phyloP scores from a whole-genome alignment of 1,139 yeast genomes.

The Geotrichum restrictum region DNA sequence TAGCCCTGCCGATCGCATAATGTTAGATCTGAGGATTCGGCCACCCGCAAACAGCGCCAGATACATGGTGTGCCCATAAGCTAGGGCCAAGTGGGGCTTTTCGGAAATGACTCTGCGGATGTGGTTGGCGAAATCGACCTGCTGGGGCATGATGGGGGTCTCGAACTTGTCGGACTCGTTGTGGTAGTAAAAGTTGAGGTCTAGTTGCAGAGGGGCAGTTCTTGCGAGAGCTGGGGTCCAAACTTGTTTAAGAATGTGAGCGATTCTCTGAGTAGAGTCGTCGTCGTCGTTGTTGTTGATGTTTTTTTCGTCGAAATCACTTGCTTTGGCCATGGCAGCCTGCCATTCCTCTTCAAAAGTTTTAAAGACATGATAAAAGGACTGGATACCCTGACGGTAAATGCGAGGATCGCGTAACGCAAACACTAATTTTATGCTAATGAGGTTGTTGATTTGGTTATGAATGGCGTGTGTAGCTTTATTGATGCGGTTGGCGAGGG shows the following conservation, averaged over 20 bases:
- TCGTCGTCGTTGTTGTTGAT: too few species aligned
- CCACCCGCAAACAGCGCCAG: slow-evolving; percentile 88
- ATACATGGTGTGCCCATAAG: slow-evolving; percentile 85
- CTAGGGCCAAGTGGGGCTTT: slow-evolving; percentile 68
- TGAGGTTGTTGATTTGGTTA: slow-evolving; percentile 63
- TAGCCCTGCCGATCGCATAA: slow-evolving; percentile 63
- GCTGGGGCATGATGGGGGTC: slow-evolving; percentile 56
- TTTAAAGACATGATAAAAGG: slow-evolving; percentile 70
- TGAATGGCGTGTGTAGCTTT: slow-evolving; percentile 61
- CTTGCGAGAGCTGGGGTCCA: slow-evolving; percentile 75
- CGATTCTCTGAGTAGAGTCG: slow-evolving; percentile 24
- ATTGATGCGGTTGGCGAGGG: slow-evolving; percentile 77
- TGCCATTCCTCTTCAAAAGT: slow-evolving; percentile 53
- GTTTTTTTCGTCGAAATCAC: too few species aligned
- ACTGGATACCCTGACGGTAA: slow-evolving; percentile 75
- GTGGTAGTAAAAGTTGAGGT: slow-evolving; percentile 63
- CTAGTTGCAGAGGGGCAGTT: slow-evolving; percentile 53
- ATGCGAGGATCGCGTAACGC: slow-evolving; percentile 72
- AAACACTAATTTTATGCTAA: slow-evolving; percentile 65
- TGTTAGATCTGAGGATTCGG: slow-evolving; percentile 61
- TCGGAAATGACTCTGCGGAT: slow-evolving; percentile 51
- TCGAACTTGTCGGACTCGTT: slow-evolving; percentile 53
- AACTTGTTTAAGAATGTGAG: slow-evolving; percentile 45
- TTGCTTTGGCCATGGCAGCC: slow-evolving; percentile 45
- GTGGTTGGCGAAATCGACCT: slow-evolving; percentile 59